Conservation (phyloP, 768 basidiomycete species). For the Xerocomellus amylosporus region DNA sequence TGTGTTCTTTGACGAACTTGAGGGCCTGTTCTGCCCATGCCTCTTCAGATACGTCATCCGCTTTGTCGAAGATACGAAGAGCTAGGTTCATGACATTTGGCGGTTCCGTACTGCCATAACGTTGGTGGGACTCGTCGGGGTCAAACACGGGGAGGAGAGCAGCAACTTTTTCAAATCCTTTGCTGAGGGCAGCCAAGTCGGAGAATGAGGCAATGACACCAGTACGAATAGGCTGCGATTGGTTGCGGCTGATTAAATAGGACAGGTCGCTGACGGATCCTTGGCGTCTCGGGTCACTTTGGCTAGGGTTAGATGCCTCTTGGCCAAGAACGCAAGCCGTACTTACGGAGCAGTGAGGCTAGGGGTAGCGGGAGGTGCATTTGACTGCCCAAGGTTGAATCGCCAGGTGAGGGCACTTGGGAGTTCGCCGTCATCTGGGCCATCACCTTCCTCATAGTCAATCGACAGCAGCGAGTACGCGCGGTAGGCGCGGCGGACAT, state of each 20-base stretch:
- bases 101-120: conserved; percentile 72
- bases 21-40: conserved; percentile 73
- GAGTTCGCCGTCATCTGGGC: conserved; percentile 76
- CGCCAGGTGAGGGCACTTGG: conserved; percentile 87
- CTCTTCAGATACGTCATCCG: conserved; percentile 73
- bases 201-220: conserved; percentile 93
- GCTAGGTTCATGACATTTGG: conserved; percentile 96
- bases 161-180: conserved; percentile 74
- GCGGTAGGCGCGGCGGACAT: conserved; percentile 91
- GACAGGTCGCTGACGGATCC: conserved; percentile 95
- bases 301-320: conserved; percentile 7
- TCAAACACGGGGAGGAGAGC: conserved; percentile 74
- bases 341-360: conserved; percentile 43
- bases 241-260: conserved; percentile 83
- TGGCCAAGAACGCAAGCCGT: background rate
- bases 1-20: conserved; percentile 67
- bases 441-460: conserved; percentile 93
- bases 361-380: conserved; percentile 84
- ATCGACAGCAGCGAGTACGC: conserved; percentile 89
- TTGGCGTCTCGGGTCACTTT: conserved; percentile 66
- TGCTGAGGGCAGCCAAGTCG: conserved; percentile 60
- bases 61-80: conserved; percentile 80
- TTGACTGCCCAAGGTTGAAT: conserved; percentile 89
- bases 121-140: conserved; percentile 63
- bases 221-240: conserved; percentile 84